Conservation (phyloP, 495 filamentous ascomycete species). For the Filosporella fistucella region DNA sequence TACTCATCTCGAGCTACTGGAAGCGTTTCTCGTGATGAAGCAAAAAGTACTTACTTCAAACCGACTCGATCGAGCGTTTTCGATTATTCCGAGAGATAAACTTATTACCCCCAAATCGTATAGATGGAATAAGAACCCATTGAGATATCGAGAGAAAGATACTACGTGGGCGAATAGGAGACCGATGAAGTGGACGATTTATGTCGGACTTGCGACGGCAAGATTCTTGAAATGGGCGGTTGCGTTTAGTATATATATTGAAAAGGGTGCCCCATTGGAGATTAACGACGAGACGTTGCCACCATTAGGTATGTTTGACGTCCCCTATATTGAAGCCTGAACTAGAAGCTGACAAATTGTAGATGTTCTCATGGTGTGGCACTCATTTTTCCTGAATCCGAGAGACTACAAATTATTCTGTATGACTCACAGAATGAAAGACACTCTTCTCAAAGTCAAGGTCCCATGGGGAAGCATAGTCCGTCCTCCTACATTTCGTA, state of each 20-base stretch:
- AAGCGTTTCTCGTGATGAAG: not conserved
- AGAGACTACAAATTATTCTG: not conserved
- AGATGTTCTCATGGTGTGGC: slow-evolving; percentile 2
- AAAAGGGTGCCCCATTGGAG: too few species aligned
- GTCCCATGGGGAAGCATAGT: not conserved
- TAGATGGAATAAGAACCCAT: too few species aligned
- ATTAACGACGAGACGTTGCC: too few species aligned
- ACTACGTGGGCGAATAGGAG: not conserved
- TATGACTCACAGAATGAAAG: not conserved
- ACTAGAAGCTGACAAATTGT: not conserved
- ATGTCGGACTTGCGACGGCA: not conserved
- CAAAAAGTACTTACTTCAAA: not conserved
- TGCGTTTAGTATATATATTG: too few species aligned
- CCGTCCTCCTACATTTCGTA: too few species aligned
- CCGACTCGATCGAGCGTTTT: not conserved
- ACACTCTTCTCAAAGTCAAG: not conserved
- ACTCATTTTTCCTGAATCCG: not conserved
- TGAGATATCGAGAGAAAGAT: not conserved
- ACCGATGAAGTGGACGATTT: not conserved
- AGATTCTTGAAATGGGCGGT: not conserved
- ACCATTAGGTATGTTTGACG: too few species aligned
- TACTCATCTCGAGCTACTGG: not conserved
- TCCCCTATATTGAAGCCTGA: too few species aligned
- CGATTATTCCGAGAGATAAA: too few species aligned
- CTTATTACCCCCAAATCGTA: not conserved